Base-by-base conservation (phyloP, 2,329 filamentous ascomycete species). In the Penicillium occitanis region DNA sequence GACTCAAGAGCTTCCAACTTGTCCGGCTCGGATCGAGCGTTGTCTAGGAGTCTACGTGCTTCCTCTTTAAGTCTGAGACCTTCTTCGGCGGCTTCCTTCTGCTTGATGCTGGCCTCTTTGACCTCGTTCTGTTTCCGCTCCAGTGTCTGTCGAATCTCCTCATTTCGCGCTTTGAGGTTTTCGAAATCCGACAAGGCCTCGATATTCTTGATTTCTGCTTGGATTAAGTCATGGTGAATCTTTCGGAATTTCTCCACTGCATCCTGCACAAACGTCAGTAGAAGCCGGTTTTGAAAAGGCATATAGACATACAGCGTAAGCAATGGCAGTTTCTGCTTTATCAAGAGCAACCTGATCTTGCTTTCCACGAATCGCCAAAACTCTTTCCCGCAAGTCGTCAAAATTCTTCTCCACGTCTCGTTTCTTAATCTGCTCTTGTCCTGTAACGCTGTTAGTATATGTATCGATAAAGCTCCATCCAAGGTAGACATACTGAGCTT, bases 171-270 rank as follows among this genome's bases (percentile, higher is more conserved):
- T 71, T 87, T 86, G n/a, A 97, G 82, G 5, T 86, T 86, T 53
- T 87, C 83, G 2, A 90, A 77, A 72, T 99, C 95, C 0, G 93
- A 97, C n/a, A 83, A 77, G 1, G 92, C 93, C 80, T 99, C 95
- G 35, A 96, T 85, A 0, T 86, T 80, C 68, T 88, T 84, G 53
- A 97, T 83, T 70, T 91, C 86, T 1, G 86, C 87, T 71, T 93
- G 88, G 17, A 93, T 77, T 11, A 92, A 79, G 14, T 85, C 84
- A 55, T 89, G 83, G 62, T 91, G 87, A 5, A 87, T 83, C 59
- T 82, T 77, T 14, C 87, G 86, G 53, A 96, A 84, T 22, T 78
- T 74, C n/a, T 85, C 83, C 7, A 96, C 84, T 4, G 86, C 81
- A 69, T 86, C 84, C 75, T 88, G 57, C 3, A 50, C n/a, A 28